These are phyloP conservation scores for Sporothrix dimorphospora DNA, from an alignment of 2,329 filamentous ascomycete species.

Conservation along the genomic window DNA sequence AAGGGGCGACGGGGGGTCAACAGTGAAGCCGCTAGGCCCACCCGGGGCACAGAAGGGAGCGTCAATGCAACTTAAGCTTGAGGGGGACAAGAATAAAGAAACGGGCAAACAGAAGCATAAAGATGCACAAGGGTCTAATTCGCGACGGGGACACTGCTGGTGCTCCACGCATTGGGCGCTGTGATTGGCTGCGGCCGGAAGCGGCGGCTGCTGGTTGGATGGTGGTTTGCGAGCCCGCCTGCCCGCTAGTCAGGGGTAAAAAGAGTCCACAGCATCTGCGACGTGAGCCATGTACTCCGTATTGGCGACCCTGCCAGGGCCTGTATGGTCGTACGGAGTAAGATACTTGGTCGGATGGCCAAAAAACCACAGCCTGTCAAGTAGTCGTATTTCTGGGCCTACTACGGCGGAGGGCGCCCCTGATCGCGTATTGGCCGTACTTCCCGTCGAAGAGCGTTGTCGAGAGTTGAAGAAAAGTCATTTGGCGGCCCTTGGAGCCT, in stretches of 20 bases:
- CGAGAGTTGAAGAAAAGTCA: too few species aligned
- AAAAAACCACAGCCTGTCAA: too few species aligned
- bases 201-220: constrained; percentile 2
- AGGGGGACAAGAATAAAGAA: constrained; percentile 17
- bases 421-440: too few species aligned
- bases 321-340: too few species aligned
- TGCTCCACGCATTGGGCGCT: background rate
- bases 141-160: background rate
- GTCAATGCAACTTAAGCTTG: constrained; percentile 21
- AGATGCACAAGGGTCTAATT: constrained; percentile 16
- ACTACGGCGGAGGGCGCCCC: too few species aligned
- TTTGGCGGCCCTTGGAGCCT: too few species aligned
- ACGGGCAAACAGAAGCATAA: constrained; percentile 15
- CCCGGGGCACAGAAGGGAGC: constrained; percentile 4
- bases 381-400: too few species aligned
- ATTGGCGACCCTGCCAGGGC: background rate
- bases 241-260: constrained; percentile 24
- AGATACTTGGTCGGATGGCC: background rate
- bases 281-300: constrained; percentile 11
- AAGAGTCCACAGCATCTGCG: background rate
- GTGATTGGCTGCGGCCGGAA: constrained; percentile 2
- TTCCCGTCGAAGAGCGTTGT: too few species aligned
- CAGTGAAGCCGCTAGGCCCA: constrained; percentile 21
- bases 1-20: constrained; percentile 1
- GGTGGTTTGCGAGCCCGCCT: background rate